Base-by-base conservation (phyloP, 495 filamentous ascomycete species). In the Aspergillus taichungensis region DNA sequence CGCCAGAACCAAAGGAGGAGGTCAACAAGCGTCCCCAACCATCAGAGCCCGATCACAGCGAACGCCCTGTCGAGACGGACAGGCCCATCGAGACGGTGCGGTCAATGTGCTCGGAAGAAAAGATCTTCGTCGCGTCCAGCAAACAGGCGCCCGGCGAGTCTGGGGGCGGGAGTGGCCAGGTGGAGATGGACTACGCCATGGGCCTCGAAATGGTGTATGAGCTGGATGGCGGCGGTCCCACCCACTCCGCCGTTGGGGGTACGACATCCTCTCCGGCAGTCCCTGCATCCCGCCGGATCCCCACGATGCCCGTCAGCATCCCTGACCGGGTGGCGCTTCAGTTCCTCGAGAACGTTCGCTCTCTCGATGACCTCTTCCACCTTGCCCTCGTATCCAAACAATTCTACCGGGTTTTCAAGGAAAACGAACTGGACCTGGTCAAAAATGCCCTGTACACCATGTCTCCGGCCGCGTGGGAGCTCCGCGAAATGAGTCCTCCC, bases 401-500 rank as follows among this genome's bases (percentile, higher is more conserved):
- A 7, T 82, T 83, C 55, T 82, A 82, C 47, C 62, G 67, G 7
- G 69, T 78, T 0, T 84, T 79, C 59, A 84, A 84, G 51, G 58
- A 65, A 5, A 67, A 80, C 40, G 81, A 84, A 45, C 56, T 82
- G 30, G 51, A 57, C 1, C 58, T 84, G 10, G 74, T 83, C 45
- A 76, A 75, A 34, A 61, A 60, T n/a, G 64, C 76, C 0, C 60
- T 80, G 1, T 73, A 68, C 45, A 71, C 62, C 44, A 73, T 73
- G 71, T 82, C 76, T 0, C 74, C 79, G n/a, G 67, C 80, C 1
- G 79, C 79, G 2, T 83, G 77, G 77, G 80, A 84, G 52, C 61
- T 80, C 44, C 77, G 79, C 13, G 79, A 84, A 53, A 77, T 80
- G 60, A 77, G 73, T 43, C 72, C 74, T 12, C 78, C 77, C 0